Evolutionary conservation across 805 yeast species (phyloP), one percentile per base, ranked within the genome.

Genomic region (Maudiozyma pseudohumilis): DNA sequence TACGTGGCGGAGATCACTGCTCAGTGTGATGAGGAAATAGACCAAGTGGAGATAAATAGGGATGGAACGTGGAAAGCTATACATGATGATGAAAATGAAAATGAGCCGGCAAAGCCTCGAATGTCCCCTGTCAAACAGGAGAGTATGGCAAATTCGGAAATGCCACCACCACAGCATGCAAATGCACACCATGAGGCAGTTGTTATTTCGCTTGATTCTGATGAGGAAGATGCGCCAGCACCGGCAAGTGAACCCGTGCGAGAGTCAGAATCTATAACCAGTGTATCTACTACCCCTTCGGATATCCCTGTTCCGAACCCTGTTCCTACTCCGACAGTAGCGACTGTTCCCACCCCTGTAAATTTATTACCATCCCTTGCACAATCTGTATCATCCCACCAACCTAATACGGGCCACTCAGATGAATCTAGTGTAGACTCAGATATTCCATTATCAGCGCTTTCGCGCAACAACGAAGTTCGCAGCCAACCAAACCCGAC

Each of bases 41-140:
- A 82, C 28, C 69, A 70, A 17, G 80, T 89, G 12, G 77, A 73
- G 36, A 64, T 92, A 13, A 68, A 73, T 11, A 64, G 73, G 1
- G 83, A 84, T 50, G 97, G 96, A 0, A 48, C 70, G 0, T 89
- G 96, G 95, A 59, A 53, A 2, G 68, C 68, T 1, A 41, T 64
- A 8, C 47, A 47, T 21, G 60, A 53, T 19, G 57, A 50, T n/a
- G 53, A 46, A 8, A 41, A 44, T 6, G 39, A 44, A 8, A 42
- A 43, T 15, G 35, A 34, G 2, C 16, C 7, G 6, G n/a, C 16
- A 15, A 28, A 32, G 17, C n/a, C 28, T 18, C 29, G 18, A 6
- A 19, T 16, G 17, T 49, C 41, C 4, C 20, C 28, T 2, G 44
- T 44, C 4, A 44, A 44, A 23, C 9, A 36, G 39, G 48, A 44